phyloP scores from a whole-genome alignment of 2,329 filamentous ascomycete genomes.

The Exophiala oligosperma region DNA sequence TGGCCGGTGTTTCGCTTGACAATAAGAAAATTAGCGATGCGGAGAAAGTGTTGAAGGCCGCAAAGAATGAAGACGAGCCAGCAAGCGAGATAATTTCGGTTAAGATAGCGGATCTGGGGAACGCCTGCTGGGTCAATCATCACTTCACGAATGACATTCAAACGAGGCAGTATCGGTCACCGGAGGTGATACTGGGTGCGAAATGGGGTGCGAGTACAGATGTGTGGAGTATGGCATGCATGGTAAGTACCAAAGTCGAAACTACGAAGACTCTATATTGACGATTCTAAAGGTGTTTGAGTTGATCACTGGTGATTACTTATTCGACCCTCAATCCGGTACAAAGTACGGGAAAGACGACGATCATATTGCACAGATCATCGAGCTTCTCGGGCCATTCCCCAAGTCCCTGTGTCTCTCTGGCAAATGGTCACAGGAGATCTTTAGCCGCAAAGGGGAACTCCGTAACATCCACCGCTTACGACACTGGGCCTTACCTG shows the following conservation, averaged over 20 bases:
- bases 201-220: constrained; percentile 99
- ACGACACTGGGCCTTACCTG: constrained; percentile 90
- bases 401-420: constrained; percentile 88
- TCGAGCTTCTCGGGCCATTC: constrained; percentile 91
- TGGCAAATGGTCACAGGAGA: constrained; percentile 97
- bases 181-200: constrained; percentile 91
- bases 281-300: constrained; percentile 73
- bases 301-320: constrained; percentile 94
- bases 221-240: constrained; percentile 98
- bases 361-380: constrained; percentile 98
- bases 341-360: constrained; percentile 99
- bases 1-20: constrained; percentile 91
- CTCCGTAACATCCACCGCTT: constrained; percentile 95
- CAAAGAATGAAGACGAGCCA: constrained; percentile 57
- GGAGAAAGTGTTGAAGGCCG: constrained; percentile 52
- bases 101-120: constrained; percentile 97
- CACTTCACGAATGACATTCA: constrained; percentile 99
- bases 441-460: constrained; percentile 97
- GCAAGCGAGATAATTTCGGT: constrained; percentile 75
- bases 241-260: constrained; percentile 60
- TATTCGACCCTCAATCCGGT: constrained; percentile 96
- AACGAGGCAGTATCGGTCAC: constrained; percentile 93
- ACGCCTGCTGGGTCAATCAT: constrained; percentile 97
- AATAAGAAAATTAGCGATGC: constrained; percentile 59
- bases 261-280: constrained; percentile 2